Evolutionary conservation across 2,329 filamentous ascomycete genomes (phyloP), one percentile per base, ranked within the genome.

Genomic region (Monilinia polystroma): DNA sequence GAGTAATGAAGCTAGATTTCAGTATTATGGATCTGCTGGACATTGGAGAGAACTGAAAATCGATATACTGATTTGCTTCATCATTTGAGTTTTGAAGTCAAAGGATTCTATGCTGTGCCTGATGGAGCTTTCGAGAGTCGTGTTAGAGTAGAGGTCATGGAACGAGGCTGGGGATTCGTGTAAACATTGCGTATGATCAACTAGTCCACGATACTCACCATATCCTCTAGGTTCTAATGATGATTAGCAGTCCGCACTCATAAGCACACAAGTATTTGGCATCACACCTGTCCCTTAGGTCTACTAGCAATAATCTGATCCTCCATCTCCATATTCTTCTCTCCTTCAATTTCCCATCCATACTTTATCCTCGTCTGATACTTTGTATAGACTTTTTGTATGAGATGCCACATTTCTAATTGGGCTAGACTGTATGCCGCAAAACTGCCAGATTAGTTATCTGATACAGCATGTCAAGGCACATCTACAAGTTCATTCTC

Each of bases 401-500:
- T 79, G 29, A 90, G 74, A 1, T 81, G 82, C 77, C 88, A 90
- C 87, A 91, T 90, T 76, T 90, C 88, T 20, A 83, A 83, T 62
- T 88, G 78, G 0, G 88, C 88, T 66, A 90, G 80, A 71, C 63
- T 64, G 12, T 63, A 32, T 68, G 41, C 18, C 16, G 5, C 23
- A 41, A 16, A 55, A 1, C 47, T 1, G 43, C 18, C 16, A 14
- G 43, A 51, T 29, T 51, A 52, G 45, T 49, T 29, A n/a, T 49
- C 26, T 59, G 85, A 79, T 2, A 74, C 67, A 1, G 79, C 71
- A 5, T 83, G 87, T 10, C 81, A 76, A 2, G 86, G 85, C 38
- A 14, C 10, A 12, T 41, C 38, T 41, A 11, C 38, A 41, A 14
- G 32, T 35, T 35, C 7, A 35, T 35, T 35, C 32, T 35, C 32